A percentile compares a stretch with the other conserved stretches of the same genome.
phyloP scores from a whole-genome alignment of 441 rosid genomes.

The Dalechampia spathulata region DNA sequence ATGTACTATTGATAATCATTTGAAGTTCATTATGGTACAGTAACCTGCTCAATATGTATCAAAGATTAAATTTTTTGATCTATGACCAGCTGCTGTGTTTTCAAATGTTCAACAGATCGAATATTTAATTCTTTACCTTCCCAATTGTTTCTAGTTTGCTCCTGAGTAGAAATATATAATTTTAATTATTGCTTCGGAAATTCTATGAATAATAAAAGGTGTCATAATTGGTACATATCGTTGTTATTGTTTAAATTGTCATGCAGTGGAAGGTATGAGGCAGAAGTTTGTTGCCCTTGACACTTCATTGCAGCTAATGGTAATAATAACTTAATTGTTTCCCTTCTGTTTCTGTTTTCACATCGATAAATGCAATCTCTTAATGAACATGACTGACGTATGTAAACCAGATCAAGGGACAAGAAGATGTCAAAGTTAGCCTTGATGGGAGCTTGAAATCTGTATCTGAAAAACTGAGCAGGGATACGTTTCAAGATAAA shows the following conservation, averaged over 20 bases:
- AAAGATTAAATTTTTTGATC: neutral
- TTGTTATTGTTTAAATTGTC: constrained; percentile 1
- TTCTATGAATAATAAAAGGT: neutral
- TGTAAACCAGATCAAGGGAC: constrained; percentile 53
- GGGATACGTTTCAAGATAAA: constrained; percentile 41
- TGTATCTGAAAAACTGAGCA: constrained; percentile 46
- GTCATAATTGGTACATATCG: neutral
- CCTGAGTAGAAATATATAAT: too few species aligned
- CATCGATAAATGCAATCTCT: constrained; percentile 3
- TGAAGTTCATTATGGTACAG: neutral
- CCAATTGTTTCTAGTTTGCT: neutral
- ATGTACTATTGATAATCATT: too few species aligned
- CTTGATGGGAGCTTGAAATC: constrained; percentile 52
- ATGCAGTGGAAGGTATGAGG: constrained; percentile 67
- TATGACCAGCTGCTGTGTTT: neutral
- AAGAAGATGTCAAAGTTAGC: constrained; percentile 50
- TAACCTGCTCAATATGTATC: neutral
- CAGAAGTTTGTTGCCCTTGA: constrained; percentile 64
- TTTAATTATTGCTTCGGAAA: constrained; percentile 5
- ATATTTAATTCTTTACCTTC: neutral
- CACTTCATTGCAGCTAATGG: constrained; percentile 60
- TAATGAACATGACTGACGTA: constrained; percentile 17
- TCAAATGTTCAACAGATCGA: neutral
- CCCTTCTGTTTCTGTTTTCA: constrained; percentile 9
- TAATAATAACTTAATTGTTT: constrained; percentile 24